A percentile compares a stretch with the other conserved stretches of the same genome.
Evolutionary conservation across 257 asterid species (phyloP).

Genomic region (Anisodus tanguticus): DNA sequence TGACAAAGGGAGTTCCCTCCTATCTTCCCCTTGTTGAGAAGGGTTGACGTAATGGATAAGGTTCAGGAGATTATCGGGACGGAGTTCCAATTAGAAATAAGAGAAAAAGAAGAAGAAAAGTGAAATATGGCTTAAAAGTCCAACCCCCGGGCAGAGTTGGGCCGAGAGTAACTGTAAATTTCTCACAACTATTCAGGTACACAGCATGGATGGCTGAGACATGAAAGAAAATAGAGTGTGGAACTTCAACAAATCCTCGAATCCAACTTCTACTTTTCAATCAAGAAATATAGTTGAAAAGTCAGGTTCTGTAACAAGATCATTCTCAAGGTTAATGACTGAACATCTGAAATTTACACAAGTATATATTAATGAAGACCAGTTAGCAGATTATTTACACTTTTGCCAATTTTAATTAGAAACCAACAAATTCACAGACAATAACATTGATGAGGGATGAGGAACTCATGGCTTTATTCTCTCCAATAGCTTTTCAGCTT

Average conservation of each 20-base stretch:
- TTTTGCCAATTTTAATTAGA: not conserved
- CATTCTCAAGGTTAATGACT: not conserved
- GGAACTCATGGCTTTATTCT: constrained; percentile 63
- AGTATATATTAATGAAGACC: too few relatives aligned
- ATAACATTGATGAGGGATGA: constrained; percentile 35
- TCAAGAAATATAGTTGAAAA: not conserved
- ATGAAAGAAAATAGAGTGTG: not conserved
- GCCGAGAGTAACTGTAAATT: too few relatives aligned
- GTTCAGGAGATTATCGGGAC: too few relatives aligned
- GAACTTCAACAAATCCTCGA: not conserved
- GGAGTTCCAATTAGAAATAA: too few relatives aligned
- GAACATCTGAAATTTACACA: too few relatives aligned
- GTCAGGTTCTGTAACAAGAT: not conserved
- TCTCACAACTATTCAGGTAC: not conserved
- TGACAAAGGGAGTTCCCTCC: too few relatives aligned
- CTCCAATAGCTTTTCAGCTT: constrained; percentile 75
- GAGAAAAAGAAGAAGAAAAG: too few relatives aligned
- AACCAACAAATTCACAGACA: not conserved
- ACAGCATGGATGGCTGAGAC: not conserved
- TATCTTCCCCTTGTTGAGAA: too few relatives aligned
- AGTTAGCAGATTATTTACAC: not conserved
- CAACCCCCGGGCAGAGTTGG: too few relatives aligned
- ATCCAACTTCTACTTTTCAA: not conserved
- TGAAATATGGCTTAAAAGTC: too few relatives aligned
- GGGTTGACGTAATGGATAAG: too few relatives aligned